Evolutionary conservation across 345 rosid species (phyloP).

Genomic region (Orychophragmus violaceus): DNA sequence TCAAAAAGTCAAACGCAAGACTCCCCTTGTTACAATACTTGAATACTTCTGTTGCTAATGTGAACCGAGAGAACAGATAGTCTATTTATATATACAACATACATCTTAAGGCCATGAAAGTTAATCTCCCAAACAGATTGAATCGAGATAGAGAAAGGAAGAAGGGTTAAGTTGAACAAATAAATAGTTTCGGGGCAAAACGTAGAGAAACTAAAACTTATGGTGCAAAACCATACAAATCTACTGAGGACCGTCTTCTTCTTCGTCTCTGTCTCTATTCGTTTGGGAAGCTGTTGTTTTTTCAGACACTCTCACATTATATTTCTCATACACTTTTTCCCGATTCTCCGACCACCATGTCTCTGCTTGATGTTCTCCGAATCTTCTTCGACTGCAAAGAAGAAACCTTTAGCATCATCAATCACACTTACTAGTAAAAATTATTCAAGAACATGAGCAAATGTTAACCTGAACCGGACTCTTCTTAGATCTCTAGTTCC

Average conservation of each 20-base stretch:
- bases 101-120: conserved; percentile 13
- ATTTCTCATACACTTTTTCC: conserved; percentile 71
- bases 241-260: conserved; percentile 8
- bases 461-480: conserved; percentile 85
- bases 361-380: conserved; percentile 94
- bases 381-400: conserved; percentile 71
- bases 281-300: conserved; percentile 49
- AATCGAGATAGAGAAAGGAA: too few relatives aligned
- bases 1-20: neutral
- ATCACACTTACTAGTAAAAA: neutral
- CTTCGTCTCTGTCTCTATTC: conserved; percentile 27
- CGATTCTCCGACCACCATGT: conserved; percentile 99
- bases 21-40: neutral
- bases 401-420: conserved; percentile 2
- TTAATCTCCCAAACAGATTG: too few relatives aligned
- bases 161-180: neutral
- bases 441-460: neutral
- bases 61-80: conserved; percentile 4
- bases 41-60: neutral
- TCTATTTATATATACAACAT: conserved; percentile 22
- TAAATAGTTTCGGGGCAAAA: conserved; percentile 18
- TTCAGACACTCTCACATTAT: conserved; percentile 73
- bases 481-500: conserved; percentile 74
- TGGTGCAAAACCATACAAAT: conserved; percentile 21
- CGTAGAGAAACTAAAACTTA: neutral